Evolutionary conservation across 2,329 filamentous ascomycete species (phyloP), one percentile per base, ranked within the genome.

Genomic region (Amauroascus niger): DNA sequence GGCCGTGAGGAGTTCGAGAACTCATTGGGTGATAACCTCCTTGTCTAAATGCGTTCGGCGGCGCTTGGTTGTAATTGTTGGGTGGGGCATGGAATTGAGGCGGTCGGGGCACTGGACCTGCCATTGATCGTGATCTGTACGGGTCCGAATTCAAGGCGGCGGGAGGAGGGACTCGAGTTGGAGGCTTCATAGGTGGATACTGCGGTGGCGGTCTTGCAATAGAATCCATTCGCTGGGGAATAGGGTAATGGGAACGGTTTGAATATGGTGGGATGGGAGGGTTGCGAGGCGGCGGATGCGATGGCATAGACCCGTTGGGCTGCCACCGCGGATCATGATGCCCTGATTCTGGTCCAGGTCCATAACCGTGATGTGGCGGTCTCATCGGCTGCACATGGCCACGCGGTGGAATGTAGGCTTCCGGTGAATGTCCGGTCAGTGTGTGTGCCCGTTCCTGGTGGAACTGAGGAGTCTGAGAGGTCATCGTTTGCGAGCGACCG

Each of bases 401-500:
- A 24, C 57, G 65, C 60, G 70, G 66, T 49, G 73, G 68, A 62
- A 71, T 69, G 59, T 74, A 70, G 41, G 71, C 69, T 50, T 71
- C 69, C 33, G 67, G 64, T 33, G 69, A 64, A 57, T 74, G 71
- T 48, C 81, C 83, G 41, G 79, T 81, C 83, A 88, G 87, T 56
- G 88, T 94, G 60, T 88, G 84, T 46, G 88, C 88, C 62, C 90
- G 82, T 61, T 86, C 87, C 49, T 76, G 74, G 50, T 76, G 75
- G 55, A 79, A 75, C 63, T 80, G 81, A 55, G 76, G 72, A 30
- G 84, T 79, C 59, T 88, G 84, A 53, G 87, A 89, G 59, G 84
- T 93, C 89, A 97, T 96, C 24, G 91, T 96, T 66, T 96, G 90
- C 55, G 90, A 94, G 69, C 93, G 85, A 55, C 91, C 91, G 44